Evolutionary conservation across 768 basidiomycete genomes (phyloP), one percentile per base, ranked within the genome.

Genomic region (Amanita rimosa): DNA sequence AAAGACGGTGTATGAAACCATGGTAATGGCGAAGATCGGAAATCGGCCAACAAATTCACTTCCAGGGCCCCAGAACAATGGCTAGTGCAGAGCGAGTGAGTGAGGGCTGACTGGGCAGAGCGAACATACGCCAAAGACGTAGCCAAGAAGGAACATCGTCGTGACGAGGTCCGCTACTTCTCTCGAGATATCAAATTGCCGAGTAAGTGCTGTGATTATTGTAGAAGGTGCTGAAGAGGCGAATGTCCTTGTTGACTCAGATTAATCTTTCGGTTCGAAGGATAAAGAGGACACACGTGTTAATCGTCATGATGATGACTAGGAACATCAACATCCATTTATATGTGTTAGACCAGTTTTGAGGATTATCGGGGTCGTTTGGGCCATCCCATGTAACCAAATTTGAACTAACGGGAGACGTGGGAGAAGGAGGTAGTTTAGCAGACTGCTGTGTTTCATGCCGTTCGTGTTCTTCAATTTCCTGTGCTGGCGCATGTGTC

Each of bases 221-320:
- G 70, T 58, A 1, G 73, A 68, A 1, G 78, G 78, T 11, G 77
- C 75, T 0, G 78, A 78, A 0, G 78, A 80, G 0, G 79, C 77
- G 51, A 80, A 81, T 7, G 80, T 78, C 8, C 76, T 78, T 6
- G 7, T 22, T 19, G 14, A 22, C 14, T 4, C 13, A 27, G 6
- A 13, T 21, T 24, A 14, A 6, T 6, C 1, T 14, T n/a, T 5
- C 6, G 31, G 13, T 8, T 9, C 8, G 0, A 16, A 14, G 16
- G 34, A n/a, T n/a, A n/a, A 31, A n/a, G 33, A 38, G 17, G 24
- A 67, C 72, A 45, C 60, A 76, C 77, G 78, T 76, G 55, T 79
- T 78, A 17, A 81, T 61, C 0, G 76, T 75, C 66, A 76, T 67
- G 24, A 76, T 40, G 6, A 69, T 61, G 53, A 67, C 68, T 1